Base-by-base conservation (phyloP, 2,329 filamentous ascomycete genomes). In the Neonectria magnoliae region DNA sequence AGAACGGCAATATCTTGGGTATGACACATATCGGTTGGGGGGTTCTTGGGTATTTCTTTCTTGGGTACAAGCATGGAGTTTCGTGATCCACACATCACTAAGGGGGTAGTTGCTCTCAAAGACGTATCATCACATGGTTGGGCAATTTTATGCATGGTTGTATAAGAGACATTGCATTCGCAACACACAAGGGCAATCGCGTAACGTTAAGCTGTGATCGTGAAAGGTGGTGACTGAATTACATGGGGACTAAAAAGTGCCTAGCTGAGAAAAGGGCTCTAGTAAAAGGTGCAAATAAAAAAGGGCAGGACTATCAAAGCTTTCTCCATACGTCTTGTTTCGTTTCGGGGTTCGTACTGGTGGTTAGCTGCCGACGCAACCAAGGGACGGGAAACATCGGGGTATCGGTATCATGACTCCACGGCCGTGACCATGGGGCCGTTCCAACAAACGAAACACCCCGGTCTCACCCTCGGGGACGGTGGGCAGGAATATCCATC, bases 211-310 rank as follows among this genome's bases (percentile, higher is more conserved):
- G 76, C 73, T 84, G 81, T 81, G 84, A 84, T 84, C 81, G 81
- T 77, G 79, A 71, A 73, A 72, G 66, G 57, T 76, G 77, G 75
- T 75, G 79, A 82, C 68, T 78, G 70, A 77, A 79, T 83, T 83
- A 84, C 81, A 83, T 82, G 77, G 76, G 79, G 77, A 79, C 79
- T 82, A 82, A 79, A 76, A 76, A 72, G 66, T 76, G 73, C 73
- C 76, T 76, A 76, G 75, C 77, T 76, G 75, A 73, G 69, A 71
- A 66, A 74, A 73, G 71, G 75, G 70, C 71, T 76, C 74, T 72
- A 73, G 71, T 75, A 72, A 73, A 75, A 73, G 67, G 70, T 73
- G 71, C 71, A 71, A 73, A 66, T 74, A 75, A 78, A 73, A 80
- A 76, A 76, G 74, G 74, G 76, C 76, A 76, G 75, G 75, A 77